These are phyloP conservation scores for Boletus reticulatus DNA, from an alignment of 768 basidiomycete genomes.

Conservation along the genomic window DNA sequence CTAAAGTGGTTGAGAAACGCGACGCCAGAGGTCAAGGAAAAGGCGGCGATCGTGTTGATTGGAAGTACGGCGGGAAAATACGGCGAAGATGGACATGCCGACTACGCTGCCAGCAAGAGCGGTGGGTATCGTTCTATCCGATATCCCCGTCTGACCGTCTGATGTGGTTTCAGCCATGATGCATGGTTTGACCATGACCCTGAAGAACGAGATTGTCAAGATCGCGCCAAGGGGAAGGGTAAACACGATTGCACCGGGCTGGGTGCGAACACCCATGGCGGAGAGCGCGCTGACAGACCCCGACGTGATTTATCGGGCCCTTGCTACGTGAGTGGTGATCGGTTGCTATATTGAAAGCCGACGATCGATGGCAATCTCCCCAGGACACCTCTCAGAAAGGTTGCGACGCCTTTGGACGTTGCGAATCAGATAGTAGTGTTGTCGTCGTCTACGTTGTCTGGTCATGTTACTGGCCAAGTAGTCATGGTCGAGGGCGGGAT, in stretches of 20 bases:
- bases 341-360: neutral
- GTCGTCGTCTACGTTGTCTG: constrained; percentile 59
- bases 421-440: constrained; percentile 63
- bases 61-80: constrained; percentile 74
- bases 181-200: constrained; percentile 63
- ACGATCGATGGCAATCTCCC: neutral
- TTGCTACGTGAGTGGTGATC: constrained; percentile 58
- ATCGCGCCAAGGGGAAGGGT: constrained; percentile 71
- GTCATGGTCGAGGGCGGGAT: constrained; percentile 75
- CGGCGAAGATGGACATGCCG: constrained; percentile 66
- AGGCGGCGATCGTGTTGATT: constrained; percentile 61
- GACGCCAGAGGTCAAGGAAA: constrained; percentile 43
- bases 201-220: constrained; percentile 82
- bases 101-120: constrained; percentile 68
- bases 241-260: constrained; percentile 68
- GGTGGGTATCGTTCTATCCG: constrained; percentile 35
- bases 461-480: constrained; percentile 69
- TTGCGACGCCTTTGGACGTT: constrained; percentile 60
- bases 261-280: constrained; percentile 64
- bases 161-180: constrained; percentile 51
- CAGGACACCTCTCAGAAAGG: constrained; percentile 69
- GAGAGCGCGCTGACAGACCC: constrained; percentile 57
- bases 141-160: neutral
- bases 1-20: constrained; percentile 43
- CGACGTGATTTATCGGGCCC: constrained; percentile 48